phyloP scores from a whole-genome alignment of 306 rosid genomes.

The Pyrus betulifolia region DNA sequence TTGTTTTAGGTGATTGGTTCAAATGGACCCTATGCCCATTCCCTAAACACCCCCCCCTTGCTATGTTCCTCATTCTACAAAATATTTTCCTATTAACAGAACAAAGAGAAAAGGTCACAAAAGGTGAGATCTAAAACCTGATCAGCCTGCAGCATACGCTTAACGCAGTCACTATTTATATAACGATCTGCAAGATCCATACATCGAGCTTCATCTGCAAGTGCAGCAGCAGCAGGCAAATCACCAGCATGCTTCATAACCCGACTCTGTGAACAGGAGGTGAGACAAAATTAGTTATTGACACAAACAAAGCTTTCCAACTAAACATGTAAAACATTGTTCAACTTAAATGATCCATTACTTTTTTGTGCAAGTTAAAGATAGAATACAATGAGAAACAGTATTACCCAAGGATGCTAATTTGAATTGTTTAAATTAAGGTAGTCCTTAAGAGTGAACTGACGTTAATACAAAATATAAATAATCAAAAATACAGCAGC shows the following conservation, averaged over 20 bases:
- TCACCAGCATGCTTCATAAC: constrained; percentile 97
- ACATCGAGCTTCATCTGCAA: constrained; percentile 94
- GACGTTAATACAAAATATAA: not conserved
- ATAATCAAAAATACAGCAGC: not conserved
- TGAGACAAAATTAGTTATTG: not conserved
- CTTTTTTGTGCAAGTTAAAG: not conserved
- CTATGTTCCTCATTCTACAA: not conserved
- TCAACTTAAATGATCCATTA: not conserved
- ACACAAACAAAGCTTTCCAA: not conserved
- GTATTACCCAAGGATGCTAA: not conserved
- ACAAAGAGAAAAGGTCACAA: not conserved
- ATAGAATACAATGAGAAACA: not conserved
- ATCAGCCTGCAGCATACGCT: constrained; percentile 98
- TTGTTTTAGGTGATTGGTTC: not conserved
- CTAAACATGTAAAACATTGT: not conserved
- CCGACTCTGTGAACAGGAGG: constrained; percentile 69
- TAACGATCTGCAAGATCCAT: constrained; percentile 98
- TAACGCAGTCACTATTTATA: constrained; percentile 90
- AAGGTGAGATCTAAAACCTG: constrained; percentile 46
- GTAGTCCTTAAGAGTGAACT: not conserved
- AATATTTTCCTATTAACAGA: not conserved
- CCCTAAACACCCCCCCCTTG: not conserved
- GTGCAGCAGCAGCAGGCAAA: constrained; percentile 82
- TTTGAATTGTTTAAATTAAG: not conserved
- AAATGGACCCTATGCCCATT: not conserved